Percentiles rank a stretch among this genome's conserved stretches.
Conservation (phyloP, 305 asterid species). For the Fraxinus nigra region DNA sequence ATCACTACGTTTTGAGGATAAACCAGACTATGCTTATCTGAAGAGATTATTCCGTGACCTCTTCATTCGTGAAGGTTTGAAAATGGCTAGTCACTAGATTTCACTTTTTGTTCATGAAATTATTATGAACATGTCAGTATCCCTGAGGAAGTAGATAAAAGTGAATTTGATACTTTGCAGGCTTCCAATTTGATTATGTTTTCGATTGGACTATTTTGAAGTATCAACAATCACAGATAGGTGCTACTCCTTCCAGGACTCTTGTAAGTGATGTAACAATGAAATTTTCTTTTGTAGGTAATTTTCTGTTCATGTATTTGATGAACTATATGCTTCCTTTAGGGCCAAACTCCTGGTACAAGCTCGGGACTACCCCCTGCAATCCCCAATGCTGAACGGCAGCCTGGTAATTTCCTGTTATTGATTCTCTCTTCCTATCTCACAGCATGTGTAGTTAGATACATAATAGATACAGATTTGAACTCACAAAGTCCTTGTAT, state of each 20-base stretch:
- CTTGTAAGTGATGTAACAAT: constrained; percentile 49
- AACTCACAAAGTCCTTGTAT: neutral
- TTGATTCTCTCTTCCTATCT: neutral
- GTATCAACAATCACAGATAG: constrained; percentile 93
- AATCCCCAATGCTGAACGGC: constrained; percentile 64
- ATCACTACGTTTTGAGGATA: constrained; percentile 87
- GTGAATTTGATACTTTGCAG: constrained; percentile 30
- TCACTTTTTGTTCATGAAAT: neutral
- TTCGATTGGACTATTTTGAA: constrained; percentile 97
- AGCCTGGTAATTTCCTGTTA: constrained; percentile 42
- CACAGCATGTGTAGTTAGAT: constrained; percentile 4
- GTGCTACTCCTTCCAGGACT: constrained; percentile 78
- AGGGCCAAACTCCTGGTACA: constrained; percentile 81
- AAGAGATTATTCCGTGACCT: constrained; percentile 93
- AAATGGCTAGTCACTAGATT: constrained; percentile 3
- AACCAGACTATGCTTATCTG: constrained; percentile 96
- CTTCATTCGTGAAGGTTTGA: constrained; percentile 92
- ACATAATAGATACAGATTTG: neutral
- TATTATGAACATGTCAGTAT: neutral
- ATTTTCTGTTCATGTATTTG: constrained; percentile 9
- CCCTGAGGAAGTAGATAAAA: neutral
- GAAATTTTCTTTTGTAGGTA: neutral
- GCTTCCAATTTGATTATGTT: constrained; percentile 93
- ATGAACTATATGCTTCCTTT: constrained; percentile 15
- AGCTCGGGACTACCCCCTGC: constrained; percentile 93